phyloP scores from a whole-genome alignment of 371 early-diverging fungal species.

The Actinomortierella ambigua region DNA sequence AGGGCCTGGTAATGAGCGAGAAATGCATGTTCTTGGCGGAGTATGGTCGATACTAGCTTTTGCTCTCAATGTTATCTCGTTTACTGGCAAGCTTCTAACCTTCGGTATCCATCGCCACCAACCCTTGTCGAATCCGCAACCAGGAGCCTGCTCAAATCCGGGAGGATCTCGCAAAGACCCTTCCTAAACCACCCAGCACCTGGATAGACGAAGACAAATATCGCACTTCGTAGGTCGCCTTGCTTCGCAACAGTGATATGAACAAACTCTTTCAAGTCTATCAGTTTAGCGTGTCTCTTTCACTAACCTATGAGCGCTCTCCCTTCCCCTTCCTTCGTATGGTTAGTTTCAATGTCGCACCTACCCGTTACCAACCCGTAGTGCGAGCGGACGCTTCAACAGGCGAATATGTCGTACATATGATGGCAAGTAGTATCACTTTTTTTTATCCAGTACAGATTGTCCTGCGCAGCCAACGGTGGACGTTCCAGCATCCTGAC shows the following conservation, averaged over 20 bases:
- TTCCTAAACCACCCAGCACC: conserved; percentile 27
- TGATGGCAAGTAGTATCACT: conserved; percentile 50
- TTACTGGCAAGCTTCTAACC: not conserved
- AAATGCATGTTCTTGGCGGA: not conserved
- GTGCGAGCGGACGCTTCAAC: conserved; percentile 46
- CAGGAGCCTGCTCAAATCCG: conserved; percentile 47
- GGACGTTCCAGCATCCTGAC: not conserved
- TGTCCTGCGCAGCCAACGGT: too few species aligned
- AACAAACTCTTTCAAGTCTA: not conserved
- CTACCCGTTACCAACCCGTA: conserved; percentile 60
- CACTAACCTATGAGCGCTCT: not conserved
- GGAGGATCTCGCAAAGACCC: conserved; percentile 38
- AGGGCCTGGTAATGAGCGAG: conserved; percentile 24
- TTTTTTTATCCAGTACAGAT: too few species aligned
- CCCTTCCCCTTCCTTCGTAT: too few species aligned
- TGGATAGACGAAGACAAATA: conserved; percentile 57
- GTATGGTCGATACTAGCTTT: too few species aligned
- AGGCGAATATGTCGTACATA: conserved; percentile 49
- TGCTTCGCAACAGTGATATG: not conserved
- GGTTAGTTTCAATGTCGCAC: conserved; percentile 63
- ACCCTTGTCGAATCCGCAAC: conserved; percentile 17
- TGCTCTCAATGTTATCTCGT: too few species aligned
- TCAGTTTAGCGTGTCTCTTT: not conserved
- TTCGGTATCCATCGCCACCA: not conserved
- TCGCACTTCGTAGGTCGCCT: conserved; percentile 32